These are phyloP conservation scores for Coemansia sp. DNA, from an alignment of 192 early-diverging fungal genomes.

Conservation along the genomic window DNA sequence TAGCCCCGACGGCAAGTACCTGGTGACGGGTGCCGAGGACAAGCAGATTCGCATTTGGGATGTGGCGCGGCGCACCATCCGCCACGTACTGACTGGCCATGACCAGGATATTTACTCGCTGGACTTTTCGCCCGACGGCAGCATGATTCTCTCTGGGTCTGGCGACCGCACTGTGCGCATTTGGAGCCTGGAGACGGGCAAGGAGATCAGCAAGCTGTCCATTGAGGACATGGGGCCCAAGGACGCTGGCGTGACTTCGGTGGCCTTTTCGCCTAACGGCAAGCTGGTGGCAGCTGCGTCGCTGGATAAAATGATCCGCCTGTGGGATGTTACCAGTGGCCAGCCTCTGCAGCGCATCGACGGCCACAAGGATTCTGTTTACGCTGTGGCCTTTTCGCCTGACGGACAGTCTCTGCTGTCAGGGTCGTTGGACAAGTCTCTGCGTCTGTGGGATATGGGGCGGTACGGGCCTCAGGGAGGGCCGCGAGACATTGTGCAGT, in stretches of 20 bases:
- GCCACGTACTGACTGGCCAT: conserved; percentile 76
- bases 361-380: conserved; percentile 94
- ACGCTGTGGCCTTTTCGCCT: conserved; percentile 91
- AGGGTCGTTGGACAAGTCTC: conserved; percentile 87
- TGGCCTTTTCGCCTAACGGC: conserved; percentile 88
- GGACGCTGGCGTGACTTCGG: conserved; percentile 93
- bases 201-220: conserved; percentile 65
- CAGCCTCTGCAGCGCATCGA: conserved; percentile 80
- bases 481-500: conserved; percentile 27
- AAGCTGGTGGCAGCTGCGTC: conserved; percentile 84
- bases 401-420: conserved; percentile 89
- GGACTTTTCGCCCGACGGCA: conserved; percentile 90
- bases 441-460: conserved; percentile 89
- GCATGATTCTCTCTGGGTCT: conserved; percentile 83
- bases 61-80: conserved; percentile 59
- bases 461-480: conserved; percentile 27
- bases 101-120: conserved; percentile 96
- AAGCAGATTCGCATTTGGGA: conserved; percentile 88
- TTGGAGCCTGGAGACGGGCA: conserved; percentile 82
- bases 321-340: conserved; percentile 80
- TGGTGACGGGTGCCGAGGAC: conserved; percentile 97
- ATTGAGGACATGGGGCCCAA: conserved; percentile 78
- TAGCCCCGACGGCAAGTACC: conserved; percentile 81
- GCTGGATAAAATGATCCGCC: conserved; percentile 86
- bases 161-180: conserved; percentile 82